Base-by-base conservation (phyloP, 2,329 filamentous ascomycete genomes). In the Botryosphaeria dothidea region DNA sequence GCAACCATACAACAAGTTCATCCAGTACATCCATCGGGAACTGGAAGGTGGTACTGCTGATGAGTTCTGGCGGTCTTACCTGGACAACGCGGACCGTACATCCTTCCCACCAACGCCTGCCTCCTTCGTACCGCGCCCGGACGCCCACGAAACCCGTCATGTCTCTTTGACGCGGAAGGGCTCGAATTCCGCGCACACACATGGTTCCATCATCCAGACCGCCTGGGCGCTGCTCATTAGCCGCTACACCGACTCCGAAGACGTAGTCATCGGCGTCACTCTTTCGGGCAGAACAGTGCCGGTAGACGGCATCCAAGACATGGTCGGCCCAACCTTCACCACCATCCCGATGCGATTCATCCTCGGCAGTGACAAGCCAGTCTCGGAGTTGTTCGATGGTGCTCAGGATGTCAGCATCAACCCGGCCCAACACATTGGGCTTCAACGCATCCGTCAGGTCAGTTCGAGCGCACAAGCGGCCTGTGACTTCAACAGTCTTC, bases 381-480 rank as follows among this genome's bases (percentile, higher is more conserved):
- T 79, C 2, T 61, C 68, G 2, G 65, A 74, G 2, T 61, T 75
- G 13, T 51, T 75, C 29, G 27, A 46, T 7, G 13, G 19, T 4
- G 45, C 58, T 8, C 58, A 49, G 23, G 21, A 23, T 5, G 21
- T 62, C n/a, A 49, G 17, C 19, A n/a, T 62, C 43, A 38, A 43
- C 5, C 48, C 46, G 25, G 49, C 21, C 4, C 61, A 74, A 63
- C 74, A 76, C 23, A 66, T 70, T 43, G 74, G 74, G 15, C 66
- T 72, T 62, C 73, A 75, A 61, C 68, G 71, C 27, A 74, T 75
- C 34, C 64, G 68, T 15, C 69, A 70, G 45, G 65, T 71, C 13
- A 85, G 82, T 69, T 75, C 79, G 1, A 83, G 86, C 23, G 45
- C 38, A 23, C 41, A 34, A 2, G 36, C 64, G 0, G 45, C 54